Conservation (phyloP, 306 rosid species). For the Sicyos edulis region DNA sequence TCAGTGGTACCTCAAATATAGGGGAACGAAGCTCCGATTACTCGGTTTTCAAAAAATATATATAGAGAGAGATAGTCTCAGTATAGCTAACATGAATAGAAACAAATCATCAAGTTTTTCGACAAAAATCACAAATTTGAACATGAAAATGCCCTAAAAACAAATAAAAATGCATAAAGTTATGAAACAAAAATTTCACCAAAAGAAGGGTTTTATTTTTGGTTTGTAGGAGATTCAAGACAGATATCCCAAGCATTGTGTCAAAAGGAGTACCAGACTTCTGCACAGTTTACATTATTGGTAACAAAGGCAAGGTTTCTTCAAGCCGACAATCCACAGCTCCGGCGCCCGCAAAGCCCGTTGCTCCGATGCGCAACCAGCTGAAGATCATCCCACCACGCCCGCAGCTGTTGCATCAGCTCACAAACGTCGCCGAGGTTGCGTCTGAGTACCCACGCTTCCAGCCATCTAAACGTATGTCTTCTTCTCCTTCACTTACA, state of each 20-base stretch:
- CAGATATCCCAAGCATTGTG: constrained; percentile 49
- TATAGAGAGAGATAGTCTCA: too few relatives aligned
- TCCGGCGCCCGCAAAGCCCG: constrained; percentile 26
- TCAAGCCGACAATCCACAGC: constrained; percentile 40
- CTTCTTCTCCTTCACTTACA: neutral
- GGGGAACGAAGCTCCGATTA: too few relatives aligned
- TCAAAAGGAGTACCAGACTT: constrained; percentile 59
- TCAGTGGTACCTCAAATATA: too few relatives aligned
- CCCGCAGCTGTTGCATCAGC: constrained; percentile 7
- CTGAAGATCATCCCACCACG: constrained; percentile 17
- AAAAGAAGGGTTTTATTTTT: neutral
- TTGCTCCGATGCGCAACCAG: constrained; percentile 8
- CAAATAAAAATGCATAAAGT: neutral
- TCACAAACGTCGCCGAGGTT: neutral
- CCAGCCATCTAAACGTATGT: neutral
- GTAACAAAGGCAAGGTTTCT: constrained; percentile 58
- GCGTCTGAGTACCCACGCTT: neutral
- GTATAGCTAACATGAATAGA: too few relatives aligned
- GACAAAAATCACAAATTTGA: too few relatives aligned
- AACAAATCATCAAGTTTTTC: too few relatives aligned
- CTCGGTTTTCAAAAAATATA: too few relatives aligned
- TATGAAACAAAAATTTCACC: neutral
- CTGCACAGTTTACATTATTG: constrained; percentile 67
- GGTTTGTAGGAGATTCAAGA: constrained; percentile 55
- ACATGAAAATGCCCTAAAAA: neutral